These are phyloP conservation scores for Groenewaldozyma salmanticensis DNA, from an alignment of 805 yeast species.

Conservation along the genomic window DNA sequence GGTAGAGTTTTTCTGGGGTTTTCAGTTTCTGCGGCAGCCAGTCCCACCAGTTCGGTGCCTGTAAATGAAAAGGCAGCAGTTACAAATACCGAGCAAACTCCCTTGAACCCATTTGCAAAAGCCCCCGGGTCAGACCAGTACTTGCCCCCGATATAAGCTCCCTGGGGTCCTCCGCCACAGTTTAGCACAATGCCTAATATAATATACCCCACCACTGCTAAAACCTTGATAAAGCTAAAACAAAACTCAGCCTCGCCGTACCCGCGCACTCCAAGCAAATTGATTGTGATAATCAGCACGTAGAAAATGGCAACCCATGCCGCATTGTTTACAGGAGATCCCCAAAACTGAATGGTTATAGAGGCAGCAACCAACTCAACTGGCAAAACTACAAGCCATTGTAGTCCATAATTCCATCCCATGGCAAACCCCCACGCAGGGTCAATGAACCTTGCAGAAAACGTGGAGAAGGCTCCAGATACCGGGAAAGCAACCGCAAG, in stretches of 20 bases:
- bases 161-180: constrained; percentile 51
- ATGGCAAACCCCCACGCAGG: constrained; percentile 58
- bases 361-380: constrained; percentile 54
- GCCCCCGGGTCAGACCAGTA: constrained; percentile 57
- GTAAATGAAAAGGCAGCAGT: constrained; percentile 71
- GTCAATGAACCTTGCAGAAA: constrained; percentile 48
- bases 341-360: constrained; percentile 45
- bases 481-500: constrained; percentile 52
- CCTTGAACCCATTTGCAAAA: constrained; percentile 58
- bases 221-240: constrained; percentile 47
- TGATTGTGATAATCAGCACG: constrained; percentile 38
- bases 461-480: constrained; percentile 46
- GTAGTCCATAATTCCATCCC: constrained; percentile 56
- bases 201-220: constrained; percentile 51
- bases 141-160: constrained; percentile 44
- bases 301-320: constrained; percentile 52
- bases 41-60: constrained; percentile 65
- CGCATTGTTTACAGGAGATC: constrained; percentile 39
- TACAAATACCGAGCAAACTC: constrained; percentile 62
- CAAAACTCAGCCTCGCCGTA: constrained; percentile 63
- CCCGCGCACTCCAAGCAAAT: constrained; percentile 46
- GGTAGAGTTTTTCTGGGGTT: constrained; percentile 63
- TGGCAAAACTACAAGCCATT: constrained; percentile 52
- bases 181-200: constrained; percentile 43
- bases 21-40: constrained; percentile 68